Evolutionary conservation across 768 basidiomycete species (phyloP).

Genomic region (Tulasnella sp.): DNA sequence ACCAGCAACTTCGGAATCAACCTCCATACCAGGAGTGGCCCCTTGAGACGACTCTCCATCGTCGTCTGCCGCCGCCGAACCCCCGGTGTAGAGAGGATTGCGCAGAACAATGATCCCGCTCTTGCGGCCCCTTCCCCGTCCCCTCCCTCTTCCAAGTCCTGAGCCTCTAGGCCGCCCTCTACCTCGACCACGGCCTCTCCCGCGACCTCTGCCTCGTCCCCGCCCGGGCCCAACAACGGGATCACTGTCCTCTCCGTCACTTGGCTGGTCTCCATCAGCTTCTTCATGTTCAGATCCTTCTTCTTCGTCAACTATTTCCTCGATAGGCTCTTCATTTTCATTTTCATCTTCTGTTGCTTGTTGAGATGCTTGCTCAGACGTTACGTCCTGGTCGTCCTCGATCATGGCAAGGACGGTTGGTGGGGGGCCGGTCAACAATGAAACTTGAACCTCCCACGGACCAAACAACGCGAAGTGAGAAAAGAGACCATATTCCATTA

Average conservation of each 20-base stretch:
- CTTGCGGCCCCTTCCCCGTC: slow-evolving; percentile 18
- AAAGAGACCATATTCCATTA: slow-evolving; percentile 17
- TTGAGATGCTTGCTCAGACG: slow-evolving; percentile 2
- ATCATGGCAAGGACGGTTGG: background rate
- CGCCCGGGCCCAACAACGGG: slow-evolving; percentile 15
- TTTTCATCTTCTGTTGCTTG: background rate
- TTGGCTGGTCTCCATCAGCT: background rate
- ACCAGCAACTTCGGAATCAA: slow-evolving; percentile 14
- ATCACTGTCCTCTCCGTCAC: slow-evolving; percentile 26
- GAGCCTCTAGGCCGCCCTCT: slow-evolving; percentile 11
- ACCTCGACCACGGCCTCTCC: slow-evolving; percentile 1
- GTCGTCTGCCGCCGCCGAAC: slow-evolving; percentile 1
- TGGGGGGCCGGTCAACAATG: background rate
- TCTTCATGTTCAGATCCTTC: slow-evolving; percentile 15
- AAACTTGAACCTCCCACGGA: background rate
- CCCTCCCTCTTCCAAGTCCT: slow-evolving; percentile 14
- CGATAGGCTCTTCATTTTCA: slow-evolving; percentile 7
- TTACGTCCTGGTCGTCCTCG: slow-evolving; percentile 22
- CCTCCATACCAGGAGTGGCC: slow-evolving; percentile 24
- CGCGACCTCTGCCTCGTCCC: slow-evolving; percentile 21
- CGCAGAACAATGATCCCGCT: slow-evolving; percentile 15
- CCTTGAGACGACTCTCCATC: slow-evolving; percentile 21
- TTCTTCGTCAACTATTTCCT: slow-evolving; percentile 21
- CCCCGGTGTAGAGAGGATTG: slow-evolving; percentile 20
- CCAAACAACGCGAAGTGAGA: background rate